phyloP scores from a whole-genome alignment of 2,329 filamentous ascomycete species.

The Phialocephala sp. region DNA sequence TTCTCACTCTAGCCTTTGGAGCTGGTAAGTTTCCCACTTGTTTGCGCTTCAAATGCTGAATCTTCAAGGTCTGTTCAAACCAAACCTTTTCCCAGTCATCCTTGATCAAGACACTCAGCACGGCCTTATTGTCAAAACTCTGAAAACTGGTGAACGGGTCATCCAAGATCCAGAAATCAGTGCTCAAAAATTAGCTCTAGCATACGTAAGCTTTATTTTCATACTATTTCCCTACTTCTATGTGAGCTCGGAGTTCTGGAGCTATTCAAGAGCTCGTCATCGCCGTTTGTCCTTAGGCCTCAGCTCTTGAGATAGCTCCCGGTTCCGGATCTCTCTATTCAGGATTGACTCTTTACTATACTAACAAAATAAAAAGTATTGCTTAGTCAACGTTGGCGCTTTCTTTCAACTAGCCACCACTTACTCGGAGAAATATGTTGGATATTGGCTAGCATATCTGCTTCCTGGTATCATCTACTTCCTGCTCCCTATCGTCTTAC shows the following conservation, averaged over 20 bases:
- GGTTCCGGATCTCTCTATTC: no score
- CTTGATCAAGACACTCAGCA: slow-evolving; percentile 1
- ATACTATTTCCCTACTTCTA: no score
- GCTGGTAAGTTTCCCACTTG: slow-evolving; percentile 43
- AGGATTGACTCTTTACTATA: no score
- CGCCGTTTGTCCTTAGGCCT: no score
- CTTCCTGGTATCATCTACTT: slow-evolving; percentile 64
- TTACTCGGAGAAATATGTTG: slow-evolving; percentile 53
- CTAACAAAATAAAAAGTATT: slow-evolving; percentile 49
- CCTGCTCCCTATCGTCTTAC: slow-evolving; percentile 58
- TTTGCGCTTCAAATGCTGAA: not conserved
- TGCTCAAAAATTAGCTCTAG: slow-evolving; percentile 49
- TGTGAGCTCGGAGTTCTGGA: no score
- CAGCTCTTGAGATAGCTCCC: no score
- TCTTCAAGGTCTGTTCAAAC: not conserved
- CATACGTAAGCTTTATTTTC: slow-evolving; percentile 48
- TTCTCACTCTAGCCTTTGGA: slow-evolving; percentile 25
- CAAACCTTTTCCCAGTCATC: not conserved
- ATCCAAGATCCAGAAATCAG: slow-evolving; percentile 65
- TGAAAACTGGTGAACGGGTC: slow-evolving; percentile 61
- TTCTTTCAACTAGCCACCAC: slow-evolving; percentile 50
- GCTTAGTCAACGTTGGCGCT: slow-evolving; percentile 72
- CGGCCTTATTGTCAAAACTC: slow-evolving; percentile 44
- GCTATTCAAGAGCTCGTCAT: no score
- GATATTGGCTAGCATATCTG: slow-evolving; percentile 54